A percentile compares a stretch with the other conserved stretches of the same genome.
These are phyloP conservation scores for Mrakia blollopis DNA, from an alignment of 768 basidiomycete genomes.

Conservation along the genomic window DNA sequence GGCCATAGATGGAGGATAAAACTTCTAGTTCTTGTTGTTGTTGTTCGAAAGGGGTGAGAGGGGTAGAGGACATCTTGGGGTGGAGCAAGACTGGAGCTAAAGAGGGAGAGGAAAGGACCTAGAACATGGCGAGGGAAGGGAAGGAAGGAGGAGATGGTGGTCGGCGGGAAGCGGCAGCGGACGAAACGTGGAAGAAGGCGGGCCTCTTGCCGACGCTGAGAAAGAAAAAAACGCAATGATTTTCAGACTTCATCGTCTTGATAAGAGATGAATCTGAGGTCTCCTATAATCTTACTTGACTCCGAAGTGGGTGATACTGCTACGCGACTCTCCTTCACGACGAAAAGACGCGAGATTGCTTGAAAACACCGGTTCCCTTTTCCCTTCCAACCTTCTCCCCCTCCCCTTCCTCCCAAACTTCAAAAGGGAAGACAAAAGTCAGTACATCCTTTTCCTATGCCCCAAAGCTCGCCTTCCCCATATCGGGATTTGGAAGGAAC, in stretches of 20 bases:
- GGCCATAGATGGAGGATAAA: slow-evolving; percentile 19
- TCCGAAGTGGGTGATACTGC: too few relatives aligned
- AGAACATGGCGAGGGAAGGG: neutral
- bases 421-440: neutral
- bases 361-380: neutral
- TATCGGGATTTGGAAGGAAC: neutral
- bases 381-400: neutral
- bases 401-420: neutral
- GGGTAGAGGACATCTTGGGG: neutral
- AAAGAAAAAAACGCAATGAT: too few relatives aligned
- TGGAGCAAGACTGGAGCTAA: neutral
- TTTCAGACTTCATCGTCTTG: too few relatives aligned
- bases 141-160: neutral
- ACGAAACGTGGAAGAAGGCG: too few relatives aligned
- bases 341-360: neutral
- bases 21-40: slow-evolving; percentile 26
- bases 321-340: neutral
- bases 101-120: neutral
- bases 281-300: neutral
- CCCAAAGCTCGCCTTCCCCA: neutral
- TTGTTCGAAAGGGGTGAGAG: slow-evolving; percentile 7
- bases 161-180: neutral
- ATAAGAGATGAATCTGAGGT: too few relatives aligned
- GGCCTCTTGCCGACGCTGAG: too few relatives aligned
- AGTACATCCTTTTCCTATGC: neutral